Evolutionary conservation across 352 stramenopile genomes (phyloP).

Genomic region (Pythium aquatile): DNA sequence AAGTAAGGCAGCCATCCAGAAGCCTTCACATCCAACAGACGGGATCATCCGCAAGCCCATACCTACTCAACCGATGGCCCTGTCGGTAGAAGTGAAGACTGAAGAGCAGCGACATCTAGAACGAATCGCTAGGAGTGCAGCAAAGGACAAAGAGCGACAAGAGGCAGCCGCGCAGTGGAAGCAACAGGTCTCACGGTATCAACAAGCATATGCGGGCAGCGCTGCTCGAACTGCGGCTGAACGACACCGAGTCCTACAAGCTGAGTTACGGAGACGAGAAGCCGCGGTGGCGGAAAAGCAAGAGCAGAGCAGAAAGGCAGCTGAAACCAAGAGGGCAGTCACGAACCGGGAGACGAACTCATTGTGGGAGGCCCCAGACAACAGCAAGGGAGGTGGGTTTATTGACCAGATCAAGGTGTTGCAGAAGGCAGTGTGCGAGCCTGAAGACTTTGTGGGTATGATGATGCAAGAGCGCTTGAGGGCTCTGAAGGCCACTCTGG

Average conservation of each 20-base stretch:
- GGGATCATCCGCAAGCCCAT: conserved; percentile 1
- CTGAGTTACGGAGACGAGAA: background rate
- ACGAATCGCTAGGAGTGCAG: background rate
- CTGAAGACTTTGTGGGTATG: conserved; percentile 7
- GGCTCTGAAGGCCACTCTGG: conserved; percentile 1
- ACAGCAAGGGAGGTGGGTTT: background rate
- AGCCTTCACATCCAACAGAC: background rate
- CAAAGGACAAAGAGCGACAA: conserved; percentile 2
- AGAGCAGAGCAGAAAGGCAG: background rate
- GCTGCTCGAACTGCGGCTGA: background rate
- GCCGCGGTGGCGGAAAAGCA: background rate
- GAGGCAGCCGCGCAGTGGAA: background rate
- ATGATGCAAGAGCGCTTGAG: conserved; percentile 19
- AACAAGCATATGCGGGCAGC: background rate
- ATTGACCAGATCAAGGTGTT: background rate
- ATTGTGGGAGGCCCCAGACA: background rate
- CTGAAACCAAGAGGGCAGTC: background rate
- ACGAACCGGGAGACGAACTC: background rate
- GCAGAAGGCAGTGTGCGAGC: background rate
- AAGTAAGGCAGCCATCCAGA: too few species aligned
- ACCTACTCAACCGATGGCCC: background rate
- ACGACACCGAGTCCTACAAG: background rate
- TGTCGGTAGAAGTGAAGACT: background rate
- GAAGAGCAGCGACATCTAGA: conserved; percentile 7
- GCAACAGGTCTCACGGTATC: conserved; percentile 6